Conservation (phyloP, 495 filamentous ascomycete species). For the Evansstolkia leycettana region DNA sequence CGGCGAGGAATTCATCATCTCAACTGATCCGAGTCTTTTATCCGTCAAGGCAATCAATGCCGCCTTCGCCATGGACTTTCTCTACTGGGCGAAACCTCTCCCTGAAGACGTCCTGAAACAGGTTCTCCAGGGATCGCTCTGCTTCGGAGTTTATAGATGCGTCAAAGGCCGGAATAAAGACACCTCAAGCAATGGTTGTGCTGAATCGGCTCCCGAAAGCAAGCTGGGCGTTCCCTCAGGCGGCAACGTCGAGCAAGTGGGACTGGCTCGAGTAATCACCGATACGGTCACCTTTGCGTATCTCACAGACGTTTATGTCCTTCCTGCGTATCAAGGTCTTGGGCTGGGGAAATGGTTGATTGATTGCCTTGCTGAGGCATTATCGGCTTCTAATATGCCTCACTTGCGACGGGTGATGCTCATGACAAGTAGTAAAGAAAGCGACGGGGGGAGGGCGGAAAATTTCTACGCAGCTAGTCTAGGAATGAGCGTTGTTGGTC, state of each 20-base stretch:
- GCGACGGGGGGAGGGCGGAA: conserved; percentile 12
- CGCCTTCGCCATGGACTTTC: conserved; percentile 35
- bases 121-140: conserved; percentile 39
- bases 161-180: conserved; percentile 1
- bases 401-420: conserved; percentile 41
- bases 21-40: conserved; percentile 36
- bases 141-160: conserved; percentile 39
- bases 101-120: conserved; percentile 27
- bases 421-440: conserved; percentile 17
- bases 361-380: conserved; percentile 39
- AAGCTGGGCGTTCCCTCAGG: too few relatives aligned
- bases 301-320: conserved; percentile 61
- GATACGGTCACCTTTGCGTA: conserved; percentile 58
- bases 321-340: conserved; percentile 40
- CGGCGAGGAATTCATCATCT: conserved; percentile 29
- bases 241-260: conserved; percentile 29
- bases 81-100: conserved; percentile 42
- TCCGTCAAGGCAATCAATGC: conserved; percentile 38
- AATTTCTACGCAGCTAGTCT: conserved; percentile 36
- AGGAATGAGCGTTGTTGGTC: conserved; percentile 28
- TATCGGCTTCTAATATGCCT: conserved; percentile 36
- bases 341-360: conserved; percentile 55
- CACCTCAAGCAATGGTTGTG: too few relatives aligned
- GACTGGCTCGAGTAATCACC: conserved; percentile 52
- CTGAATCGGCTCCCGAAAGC: too few relatives aligned